phyloP scores from a whole-genome alignment of 2,329 filamentous ascomycete genomes.

The Alternaria panax region DNA sequence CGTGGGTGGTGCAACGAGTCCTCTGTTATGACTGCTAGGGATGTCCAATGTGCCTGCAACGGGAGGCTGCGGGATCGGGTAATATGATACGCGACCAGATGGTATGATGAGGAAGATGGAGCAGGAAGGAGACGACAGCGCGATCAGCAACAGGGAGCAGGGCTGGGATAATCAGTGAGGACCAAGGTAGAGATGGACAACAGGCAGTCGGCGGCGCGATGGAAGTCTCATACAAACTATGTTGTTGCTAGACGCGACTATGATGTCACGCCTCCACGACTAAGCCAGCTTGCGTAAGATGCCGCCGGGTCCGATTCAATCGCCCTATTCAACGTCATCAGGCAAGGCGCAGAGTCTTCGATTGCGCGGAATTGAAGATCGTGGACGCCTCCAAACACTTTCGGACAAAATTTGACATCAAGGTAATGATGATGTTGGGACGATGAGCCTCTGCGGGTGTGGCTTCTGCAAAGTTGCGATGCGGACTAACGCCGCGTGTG shows the following conservation, averaged over 20 bases:
- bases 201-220: neutral
- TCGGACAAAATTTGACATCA: neutral
- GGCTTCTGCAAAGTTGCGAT: conserved; percentile 6
- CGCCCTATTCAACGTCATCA: conserved; percentile 15
- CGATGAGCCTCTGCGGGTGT: conserved; percentile 2
- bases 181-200: conserved; percentile 10
- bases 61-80: conserved; percentile 11
- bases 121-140: conserved; percentile 1
- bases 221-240: conserved; percentile 16
- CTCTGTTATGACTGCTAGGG: neutral
- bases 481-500: conserved; percentile 1
- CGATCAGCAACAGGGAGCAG: conserved; percentile 4
- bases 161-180: conserved; percentile 8
- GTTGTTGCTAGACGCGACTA: conserved; percentile 14
- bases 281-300: conserved; percentile 16
- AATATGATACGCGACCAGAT: conserved; percentile 10
- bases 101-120: conserved; percentile 1
- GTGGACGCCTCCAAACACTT: neutral
- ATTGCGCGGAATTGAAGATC: conserved; percentile 4
- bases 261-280: conserved; percentile 21
- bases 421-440: conserved; percentile 6
- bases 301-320: conserved; percentile 12
- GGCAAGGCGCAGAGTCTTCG: conserved; percentile 5
- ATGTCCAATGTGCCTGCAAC: conserved; percentile 3
- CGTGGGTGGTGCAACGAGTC: neutral